Base-by-base conservation (phyloP, 2,329 filamentous ascomycete species). In the Graphilbum ipis-grandicollis region DNA sequence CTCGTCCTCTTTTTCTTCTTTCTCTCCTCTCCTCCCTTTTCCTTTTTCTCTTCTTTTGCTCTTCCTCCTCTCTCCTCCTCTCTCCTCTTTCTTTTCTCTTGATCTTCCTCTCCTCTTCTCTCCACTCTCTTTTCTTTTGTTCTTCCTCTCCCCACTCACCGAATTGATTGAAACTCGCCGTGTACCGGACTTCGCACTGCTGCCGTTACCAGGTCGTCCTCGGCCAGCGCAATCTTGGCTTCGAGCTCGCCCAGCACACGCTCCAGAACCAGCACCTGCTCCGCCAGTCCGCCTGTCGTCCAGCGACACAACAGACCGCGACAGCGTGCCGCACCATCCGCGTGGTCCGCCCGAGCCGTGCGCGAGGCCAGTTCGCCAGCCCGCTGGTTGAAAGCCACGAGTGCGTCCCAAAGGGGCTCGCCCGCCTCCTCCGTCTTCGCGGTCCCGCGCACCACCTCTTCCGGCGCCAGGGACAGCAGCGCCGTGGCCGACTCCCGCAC, bases 341-440 rank as follows among this genome's bases (percentile, higher is more conserved):
- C 85, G 52, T 93, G 83, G 51, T 96, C 86, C 12, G 85, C 88
- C 42, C 90, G 71, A 18, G 83, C 83, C 5, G 84, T 93, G 19
- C 60, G 63, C 18, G 74, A 65, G 40, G 82, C 76, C 25, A 71
- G 59, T 4, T 56, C 54, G 39, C 77, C 68, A 1, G 73, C 70
- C 37, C 63, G 62, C 2, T 43, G 47, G 29, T 70, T 59, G 38
- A 76, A 68, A 14, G 58, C 54, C 4, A 43, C 44, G 21, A 76
- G 52, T 9, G 66, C 47, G 8, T 50, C 46, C 2, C 22, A 18
- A 8, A 40, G 30, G 4, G 31, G 9, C 10, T 7, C 10, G 9
- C 31, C 31, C 8, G 18, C 18, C 15, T 4, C 5, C 22, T 12
- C 21, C 18, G 31, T 6, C n/a, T 23, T 30, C 22, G 12, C 33